These are phyloP conservation scores for Aureobasidium subglaciale DNA, from an alignment of 2,329 filamentous ascomycete species.

Conservation along the genomic window DNA sequence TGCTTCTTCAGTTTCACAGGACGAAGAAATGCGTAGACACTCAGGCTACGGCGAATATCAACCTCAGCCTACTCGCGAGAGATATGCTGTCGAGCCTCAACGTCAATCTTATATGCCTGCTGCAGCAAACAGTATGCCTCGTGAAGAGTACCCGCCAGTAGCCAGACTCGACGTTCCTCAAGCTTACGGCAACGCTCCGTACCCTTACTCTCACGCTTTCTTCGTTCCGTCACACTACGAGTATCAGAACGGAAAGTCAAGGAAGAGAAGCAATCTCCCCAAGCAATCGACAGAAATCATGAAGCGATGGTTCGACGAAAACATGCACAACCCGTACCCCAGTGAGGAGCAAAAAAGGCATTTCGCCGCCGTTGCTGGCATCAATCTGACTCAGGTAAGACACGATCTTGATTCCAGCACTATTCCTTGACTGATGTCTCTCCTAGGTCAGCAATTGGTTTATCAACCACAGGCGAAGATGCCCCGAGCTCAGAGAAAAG, in stretches of 20 bases:
- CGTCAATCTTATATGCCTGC: constrained; percentile 3
- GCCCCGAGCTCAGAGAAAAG: constrained; percentile 31
- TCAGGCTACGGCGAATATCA: constrained; percentile 10
- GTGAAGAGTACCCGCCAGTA: constrained; percentile 5
- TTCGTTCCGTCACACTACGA: constrained; percentile 24
- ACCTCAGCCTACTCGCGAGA: background rate
- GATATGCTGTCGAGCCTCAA: constrained; percentile 10
- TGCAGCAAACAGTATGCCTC: background rate
- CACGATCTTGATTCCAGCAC: background rate
- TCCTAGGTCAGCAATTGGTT: constrained; percentile 33
- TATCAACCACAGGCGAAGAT: constrained; percentile 32
- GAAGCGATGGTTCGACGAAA: constrained; percentile 35
- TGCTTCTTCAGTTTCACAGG: constrained; percentile 9
- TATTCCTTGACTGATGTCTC: background rate
- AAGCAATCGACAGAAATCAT: constrained; percentile 34
- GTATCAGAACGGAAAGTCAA: constrained; percentile 30
- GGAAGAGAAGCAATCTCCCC: constrained; percentile 32
- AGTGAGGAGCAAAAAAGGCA: constrained; percentile 31
- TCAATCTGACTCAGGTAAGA: constrained; percentile 31
- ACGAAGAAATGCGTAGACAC: constrained; percentile 5
- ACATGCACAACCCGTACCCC: constrained; percentile 33
- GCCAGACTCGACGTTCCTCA: constrained; percentile 12
- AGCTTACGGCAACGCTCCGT: constrained; percentile 12
- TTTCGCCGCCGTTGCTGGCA: constrained; percentile 23
- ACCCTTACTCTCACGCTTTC: constrained; percentile 14